Evolutionary conservation across 495 filamentous ascomycete species (phyloP).

Genomic region (Podospora sp.): DNA sequence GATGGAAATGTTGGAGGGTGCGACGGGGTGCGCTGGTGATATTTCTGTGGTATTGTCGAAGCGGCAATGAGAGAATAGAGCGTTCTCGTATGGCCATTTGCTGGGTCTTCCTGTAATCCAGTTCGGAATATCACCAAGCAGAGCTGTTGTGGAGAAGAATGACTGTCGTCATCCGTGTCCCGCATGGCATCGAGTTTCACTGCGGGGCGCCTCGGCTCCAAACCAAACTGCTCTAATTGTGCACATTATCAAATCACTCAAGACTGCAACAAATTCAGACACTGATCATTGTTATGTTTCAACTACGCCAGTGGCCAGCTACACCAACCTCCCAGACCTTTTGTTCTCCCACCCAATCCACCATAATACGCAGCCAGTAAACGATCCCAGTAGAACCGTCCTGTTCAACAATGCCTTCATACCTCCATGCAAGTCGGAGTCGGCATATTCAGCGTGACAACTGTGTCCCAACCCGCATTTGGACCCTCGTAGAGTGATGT

Average conservation of each 20-base stretch:
- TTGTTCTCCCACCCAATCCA: background rate
- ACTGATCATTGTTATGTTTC: constrained; percentile 22
- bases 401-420: background rate
- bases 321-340: constrained; percentile 8
- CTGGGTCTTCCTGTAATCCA: background rate
- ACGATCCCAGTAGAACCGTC: background rate
- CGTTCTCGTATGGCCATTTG: background rate
- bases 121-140: background rate
- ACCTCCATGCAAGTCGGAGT: background rate
- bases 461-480: constrained; percentile 1
- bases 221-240: background rate
- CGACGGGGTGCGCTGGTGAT: background rate
- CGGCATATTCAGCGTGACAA: background rate
- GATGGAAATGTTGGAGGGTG: background rate
- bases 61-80: background rate
- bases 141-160: background rate
- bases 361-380: background rate
- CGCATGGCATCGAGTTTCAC: background rate
- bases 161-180: background rate
- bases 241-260: background rate
- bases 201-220: background rate
- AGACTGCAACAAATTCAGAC: background rate
- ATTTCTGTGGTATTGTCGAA: background rate
- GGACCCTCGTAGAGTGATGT: background rate
- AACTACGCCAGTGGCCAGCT: constrained; percentile 18